These are phyloP conservation scores for Yamadazyma oceani DNA, from an alignment of 1,139 yeast species.

Conservation along the genomic window DNA sequence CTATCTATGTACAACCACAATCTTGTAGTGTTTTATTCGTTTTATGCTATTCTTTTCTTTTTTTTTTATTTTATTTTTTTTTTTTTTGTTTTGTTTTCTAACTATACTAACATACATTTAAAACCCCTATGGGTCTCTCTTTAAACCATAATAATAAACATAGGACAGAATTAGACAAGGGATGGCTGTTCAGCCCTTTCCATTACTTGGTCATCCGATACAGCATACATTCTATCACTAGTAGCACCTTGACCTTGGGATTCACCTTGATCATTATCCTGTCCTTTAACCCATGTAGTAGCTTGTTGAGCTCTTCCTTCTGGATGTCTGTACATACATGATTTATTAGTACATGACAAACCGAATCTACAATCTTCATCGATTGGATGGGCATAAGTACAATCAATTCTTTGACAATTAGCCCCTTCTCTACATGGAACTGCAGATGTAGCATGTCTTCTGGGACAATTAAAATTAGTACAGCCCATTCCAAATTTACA, in stretches of 20 bases:
- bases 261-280: constrained; percentile 12
- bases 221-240: constrained; percentile 69
- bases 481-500: constrained; percentile 79
- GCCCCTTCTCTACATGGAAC: constrained; percentile 81
- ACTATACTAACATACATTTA: constrained; percentile 2
- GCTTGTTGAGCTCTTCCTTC: constrained; percentile 55
- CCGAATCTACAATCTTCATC: constrained; percentile 81
- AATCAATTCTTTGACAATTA: constrained; percentile 73
- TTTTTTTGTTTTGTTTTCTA: not conserved
- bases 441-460: constrained; percentile 76
- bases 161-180: not conserved
- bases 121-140: too few relatives aligned
- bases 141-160: too few relatives aligned
- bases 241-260: constrained; percentile 25
- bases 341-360: constrained; percentile 63
- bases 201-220: constrained; percentile 72
- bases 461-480: constrained; percentile 75
- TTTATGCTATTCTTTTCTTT: not conserved
- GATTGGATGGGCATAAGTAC: constrained; percentile 79
- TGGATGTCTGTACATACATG: constrained; percentile 78
- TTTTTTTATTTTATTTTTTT: constrained; percentile 3
- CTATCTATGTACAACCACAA: too few relatives aligned
- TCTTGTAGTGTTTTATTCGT: not conserved
- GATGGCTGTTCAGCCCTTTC: constrained; percentile 58
- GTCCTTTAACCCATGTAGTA: constrained; percentile 44